These are phyloP conservation scores for Saccharomycopsis babjevae DNA, from an alignment of 805 yeast species.

Conservation along the genomic window DNA sequence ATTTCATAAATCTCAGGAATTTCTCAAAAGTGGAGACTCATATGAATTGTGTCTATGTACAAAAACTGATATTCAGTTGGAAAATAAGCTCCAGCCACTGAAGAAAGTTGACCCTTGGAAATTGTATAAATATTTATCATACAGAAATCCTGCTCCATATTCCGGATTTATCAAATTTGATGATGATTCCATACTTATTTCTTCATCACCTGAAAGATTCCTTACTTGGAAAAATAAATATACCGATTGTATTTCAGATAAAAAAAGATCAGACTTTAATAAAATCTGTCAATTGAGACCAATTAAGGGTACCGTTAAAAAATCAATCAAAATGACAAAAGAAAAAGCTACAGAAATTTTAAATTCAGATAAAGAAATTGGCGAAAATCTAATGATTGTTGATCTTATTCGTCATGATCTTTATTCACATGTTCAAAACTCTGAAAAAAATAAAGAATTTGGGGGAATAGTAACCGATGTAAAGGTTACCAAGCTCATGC, in stretches of 20 bases:
- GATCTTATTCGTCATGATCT: slow-evolving; percentile 91
- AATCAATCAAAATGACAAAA: slow-evolving; percentile 40
- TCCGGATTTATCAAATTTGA: slow-evolving; percentile 68
- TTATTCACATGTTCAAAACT: slow-evolving; percentile 30
- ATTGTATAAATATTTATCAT: slow-evolving; percentile 61
- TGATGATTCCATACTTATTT: slow-evolving; percentile 51
- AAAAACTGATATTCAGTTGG: slow-evolving; percentile 47
- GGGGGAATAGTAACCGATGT: slow-evolving; percentile 45
- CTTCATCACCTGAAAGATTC: slow-evolving; percentile 94
- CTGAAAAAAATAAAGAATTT: background rate
- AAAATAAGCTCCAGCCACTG: slow-evolving; percentile 24
- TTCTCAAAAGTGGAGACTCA: slow-evolving; percentile 39
- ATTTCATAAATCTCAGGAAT: slow-evolving; percentile 51
- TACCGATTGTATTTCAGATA: background rate
- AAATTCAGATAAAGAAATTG: slow-evolving; percentile 83
- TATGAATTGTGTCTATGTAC: slow-evolving; percentile 89
- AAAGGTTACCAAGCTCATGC: slow-evolving; percentile 69
- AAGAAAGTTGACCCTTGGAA: slow-evolving; percentile 52
- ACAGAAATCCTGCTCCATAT: slow-evolving; percentile 85
- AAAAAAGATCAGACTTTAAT: background rate
- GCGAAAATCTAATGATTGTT: slow-evolving; percentile 94
- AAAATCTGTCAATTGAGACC: slow-evolving; percentile 72
- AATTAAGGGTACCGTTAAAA: slow-evolving; percentile 89
- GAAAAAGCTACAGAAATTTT: slow-evolving; percentile 55
- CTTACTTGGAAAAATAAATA: slow-evolving; percentile 52